These are phyloP conservation scores for Talaromyces wortmannii DNA, from an alignment of 495 filamentous ascomycete genomes.

Conservation along the genomic window DNA sequence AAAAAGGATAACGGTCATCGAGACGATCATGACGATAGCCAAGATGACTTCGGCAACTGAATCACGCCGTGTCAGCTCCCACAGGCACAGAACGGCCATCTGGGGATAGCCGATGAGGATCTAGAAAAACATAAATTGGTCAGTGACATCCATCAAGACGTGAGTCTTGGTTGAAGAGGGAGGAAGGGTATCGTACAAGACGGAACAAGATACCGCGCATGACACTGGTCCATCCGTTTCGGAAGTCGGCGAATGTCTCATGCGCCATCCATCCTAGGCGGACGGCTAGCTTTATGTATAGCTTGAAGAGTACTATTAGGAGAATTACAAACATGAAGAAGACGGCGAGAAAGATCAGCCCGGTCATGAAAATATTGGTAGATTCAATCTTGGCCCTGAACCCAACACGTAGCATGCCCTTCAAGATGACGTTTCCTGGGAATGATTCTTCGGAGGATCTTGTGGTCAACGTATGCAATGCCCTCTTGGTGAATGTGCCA, in stretches of 20 bases:
- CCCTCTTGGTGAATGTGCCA: slow-evolving; percentile 18
- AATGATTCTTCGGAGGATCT: slow-evolving; percentile 41
- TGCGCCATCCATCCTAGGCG: slow-evolving; percentile 62
- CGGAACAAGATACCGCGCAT: slow-evolving; percentile 80
- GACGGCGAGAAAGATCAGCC: slow-evolving; percentile 60
- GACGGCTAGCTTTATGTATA: slow-evolving; percentile 54
- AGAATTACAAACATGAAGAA: slow-evolving; percentile 34
- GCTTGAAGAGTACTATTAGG: slow-evolving; percentile 65
- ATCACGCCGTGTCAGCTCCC: slow-evolving; percentile 74
- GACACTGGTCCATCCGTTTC: slow-evolving; percentile 71
- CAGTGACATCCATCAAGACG: neutral
- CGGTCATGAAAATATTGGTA: slow-evolving; percentile 81
- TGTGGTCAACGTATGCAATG: slow-evolving; percentile 37
- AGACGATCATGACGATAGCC: slow-evolving; percentile 74
- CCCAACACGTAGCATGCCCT: slow-evolving; percentile 76
- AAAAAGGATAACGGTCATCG: slow-evolving; percentile 59
- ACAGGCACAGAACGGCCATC: slow-evolving; percentile 74
- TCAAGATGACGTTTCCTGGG: slow-evolving; percentile 45
- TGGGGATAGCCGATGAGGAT: slow-evolving; percentile 80
- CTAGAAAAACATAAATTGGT: slow-evolving; percentile 11
- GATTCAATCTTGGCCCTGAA: slow-evolving; percentile 70
- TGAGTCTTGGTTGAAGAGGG: too few species aligned
- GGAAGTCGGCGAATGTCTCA: slow-evolving; percentile 77
- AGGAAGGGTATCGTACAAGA: slow-evolving; percentile 33
- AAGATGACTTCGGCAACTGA: slow-evolving; percentile 72